Evolutionary conservation across 768 basidiomycete species (phyloP).

Genomic region (Lentinula guzmanii): DNA sequence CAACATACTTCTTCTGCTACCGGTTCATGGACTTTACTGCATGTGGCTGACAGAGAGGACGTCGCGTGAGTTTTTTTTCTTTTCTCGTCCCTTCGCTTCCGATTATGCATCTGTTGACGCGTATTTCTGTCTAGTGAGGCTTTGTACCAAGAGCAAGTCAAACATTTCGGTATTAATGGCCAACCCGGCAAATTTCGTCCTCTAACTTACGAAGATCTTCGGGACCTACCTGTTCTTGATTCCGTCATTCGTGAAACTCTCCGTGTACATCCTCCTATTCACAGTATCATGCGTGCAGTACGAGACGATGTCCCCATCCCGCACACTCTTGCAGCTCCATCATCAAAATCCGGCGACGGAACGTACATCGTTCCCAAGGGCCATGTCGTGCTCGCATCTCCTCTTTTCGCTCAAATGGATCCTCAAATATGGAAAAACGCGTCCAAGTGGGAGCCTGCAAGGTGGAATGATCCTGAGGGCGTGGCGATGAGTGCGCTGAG

Average conservation of each 20-base stretch:
- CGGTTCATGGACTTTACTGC: slow-evolving; percentile 85
- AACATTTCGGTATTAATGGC: slow-evolving; percentile 53
- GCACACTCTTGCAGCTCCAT: slow-evolving; percentile 52
- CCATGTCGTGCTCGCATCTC: slow-evolving; percentile 62
- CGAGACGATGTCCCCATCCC: slow-evolving; percentile 64
- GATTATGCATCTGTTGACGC: neutral
- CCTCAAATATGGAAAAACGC: slow-evolving; percentile 54
- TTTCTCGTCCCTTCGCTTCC: neutral
- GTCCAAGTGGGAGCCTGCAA: slow-evolving; percentile 47
- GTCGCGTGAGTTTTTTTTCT: slow-evolving; percentile 51
- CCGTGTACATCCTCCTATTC: slow-evolving; percentile 49
- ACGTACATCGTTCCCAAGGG: slow-evolving; percentile 67
- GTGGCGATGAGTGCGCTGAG: slow-evolving; percentile 74
- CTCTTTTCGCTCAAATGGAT: slow-evolving; percentile 65
- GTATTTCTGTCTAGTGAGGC: slow-evolving; percentile 54
- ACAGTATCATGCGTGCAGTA: slow-evolving; percentile 38
- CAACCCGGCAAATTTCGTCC: slow-evolving; percentile 43
- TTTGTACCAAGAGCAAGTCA: slow-evolving; percentile 70
- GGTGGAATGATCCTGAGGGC: slow-evolving; percentile 69
- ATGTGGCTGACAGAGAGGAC: slow-evolving; percentile 71
- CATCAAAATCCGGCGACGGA: slow-evolving; percentile 30
- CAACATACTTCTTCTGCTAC: slow-evolving; percentile 97
- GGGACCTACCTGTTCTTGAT: slow-evolving; percentile 66
- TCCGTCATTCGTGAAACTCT: slow-evolving; percentile 56
- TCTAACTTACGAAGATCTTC: slow-evolving; percentile 61